These are phyloP conservation scores for Pulveroboletus frians DNA, from an alignment of 768 basidiomycete species.

Conservation along the genomic window DNA sequence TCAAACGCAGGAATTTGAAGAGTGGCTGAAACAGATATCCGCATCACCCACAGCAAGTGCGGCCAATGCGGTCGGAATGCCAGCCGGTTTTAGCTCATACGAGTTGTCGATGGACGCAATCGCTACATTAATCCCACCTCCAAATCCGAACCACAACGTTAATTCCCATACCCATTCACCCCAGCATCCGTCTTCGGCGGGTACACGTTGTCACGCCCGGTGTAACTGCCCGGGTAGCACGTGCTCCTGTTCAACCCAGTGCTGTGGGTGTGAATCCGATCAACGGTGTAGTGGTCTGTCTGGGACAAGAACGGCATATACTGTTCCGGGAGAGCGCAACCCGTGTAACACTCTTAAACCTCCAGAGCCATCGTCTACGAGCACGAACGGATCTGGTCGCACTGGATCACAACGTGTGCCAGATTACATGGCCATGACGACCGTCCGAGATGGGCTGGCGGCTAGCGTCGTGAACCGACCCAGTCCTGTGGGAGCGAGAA, in stretches of 20 bases:
- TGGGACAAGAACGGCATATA: slow-evolving; percentile 23
- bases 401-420: slow-evolving; percentile 24
- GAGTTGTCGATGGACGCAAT: slow-evolving; percentile 21
- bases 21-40: slow-evolving; percentile 56
- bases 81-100: slow-evolving; percentile 28
- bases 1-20: slow-evolving; percentile 48
- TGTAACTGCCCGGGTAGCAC: slow-evolving; percentile 32
- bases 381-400: slow-evolving; percentile 8
- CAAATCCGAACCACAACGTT: slow-evolving; percentile 1
- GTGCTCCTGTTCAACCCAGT: slow-evolving; percentile 32
- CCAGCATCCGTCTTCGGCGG: slow-evolving; percentile 17
- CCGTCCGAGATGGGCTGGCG: slow-evolving; percentile 26
- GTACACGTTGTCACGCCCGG: slow-evolving; percentile 29
- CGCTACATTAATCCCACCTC: slow-evolving; percentile 6
- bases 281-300: slow-evolving; percentile 17
- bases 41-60: slow-evolving; percentile 11
- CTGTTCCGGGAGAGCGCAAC: slow-evolving; percentile 34
- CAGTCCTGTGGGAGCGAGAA: slow-evolving; percentile 9
- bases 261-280: slow-evolving; percentile 29
- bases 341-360: slow-evolving; percentile 10
- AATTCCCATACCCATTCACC: slow-evolving; percentile 6
- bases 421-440: slow-evolving; percentile 32
- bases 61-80: slow-evolving; percentile 16
- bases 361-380: slow-evolving; percentile 7
- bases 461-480: slow-evolving; percentile 19